Evolutionary conservation across 306 rosid genomes (phyloP).

Genomic region (Castanopsis chinensis): DNA sequence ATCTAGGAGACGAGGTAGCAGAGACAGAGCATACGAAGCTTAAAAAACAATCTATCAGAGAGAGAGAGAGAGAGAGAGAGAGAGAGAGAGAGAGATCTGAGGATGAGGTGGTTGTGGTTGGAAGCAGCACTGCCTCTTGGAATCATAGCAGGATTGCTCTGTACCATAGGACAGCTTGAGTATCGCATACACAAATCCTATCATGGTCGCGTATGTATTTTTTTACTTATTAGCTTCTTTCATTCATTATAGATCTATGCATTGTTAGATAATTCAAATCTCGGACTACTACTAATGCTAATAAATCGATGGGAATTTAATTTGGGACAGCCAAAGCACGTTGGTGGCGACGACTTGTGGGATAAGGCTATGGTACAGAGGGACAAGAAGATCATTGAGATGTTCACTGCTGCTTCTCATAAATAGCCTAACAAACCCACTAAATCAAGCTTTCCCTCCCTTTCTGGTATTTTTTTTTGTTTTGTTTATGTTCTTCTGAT

Average conservation of each 20-base stretch:
- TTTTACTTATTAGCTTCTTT: background rate
- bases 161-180: slow-evolving; percentile 85
- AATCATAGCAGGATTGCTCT: slow-evolving; percentile 89
- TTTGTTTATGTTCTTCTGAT: no score
- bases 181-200: slow-evolving; percentile 86
- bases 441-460: no score
- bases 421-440: slow-evolving; percentile 7
- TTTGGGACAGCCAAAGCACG: slow-evolving; percentile 74
- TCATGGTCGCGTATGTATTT: slow-evolving; percentile 72
- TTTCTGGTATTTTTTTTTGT: no score
- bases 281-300: background rate
- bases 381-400: slow-evolving; percentile 81
- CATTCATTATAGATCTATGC: background rate
- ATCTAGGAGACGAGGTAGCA: no score
- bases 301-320: background rate
- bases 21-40: no score
- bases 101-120: slow-evolving; percentile 61
- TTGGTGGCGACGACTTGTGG: slow-evolving; percentile 80
- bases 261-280: background rate
- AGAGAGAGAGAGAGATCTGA: background rate
- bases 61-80: background rate
- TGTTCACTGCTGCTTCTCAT: slow-evolving; percentile 36
- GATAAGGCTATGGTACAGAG: slow-evolving; percentile 95
- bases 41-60: no score
- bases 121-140: slow-evolving; percentile 85